phyloP scores from a whole-genome alignment of 139 green algal genomes.

The Asterochloris erici region DNA sequence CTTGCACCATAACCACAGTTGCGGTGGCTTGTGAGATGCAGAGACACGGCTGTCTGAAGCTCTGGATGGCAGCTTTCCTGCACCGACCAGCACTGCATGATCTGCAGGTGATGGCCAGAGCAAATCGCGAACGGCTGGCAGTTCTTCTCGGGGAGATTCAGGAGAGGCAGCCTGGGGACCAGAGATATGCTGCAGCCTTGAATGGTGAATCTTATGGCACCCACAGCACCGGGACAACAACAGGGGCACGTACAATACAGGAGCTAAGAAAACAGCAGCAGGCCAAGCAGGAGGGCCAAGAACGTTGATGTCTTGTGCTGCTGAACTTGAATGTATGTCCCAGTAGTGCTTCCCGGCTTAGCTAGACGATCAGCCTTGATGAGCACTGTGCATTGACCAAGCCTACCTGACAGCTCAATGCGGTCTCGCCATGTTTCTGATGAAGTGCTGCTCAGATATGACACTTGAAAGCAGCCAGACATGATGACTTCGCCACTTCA shows the following conservation, averaged over 20 bases:
- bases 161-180: conserved; percentile 6
- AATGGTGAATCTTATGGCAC: conserved; percentile 42
- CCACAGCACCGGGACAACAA: conserved; percentile 38
- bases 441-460: no score
- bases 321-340: no score
- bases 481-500: no score
- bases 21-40: not conserved
- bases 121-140: conserved; percentile 48
- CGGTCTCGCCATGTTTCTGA: no score
- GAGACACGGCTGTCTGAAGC: not conserved
- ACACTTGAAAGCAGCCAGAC: no score
- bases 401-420: no score
- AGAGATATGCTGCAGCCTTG: conserved; percentile 48
- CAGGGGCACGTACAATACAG: conserved; percentile 28
- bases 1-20: not conserved
- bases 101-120: conserved; percentile 40
- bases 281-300: no score
- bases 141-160: conserved; percentile 54
- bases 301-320: no score
- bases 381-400: no score
- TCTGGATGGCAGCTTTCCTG: not conserved
- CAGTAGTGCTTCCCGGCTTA: no score
- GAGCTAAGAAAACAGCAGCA: not conserved
- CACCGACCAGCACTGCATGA: not conserved
- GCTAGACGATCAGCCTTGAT: no score